Evolutionary conservation across 164 flowering plant genomes (phyloP).

Genomic region (Sedum album): DNA sequence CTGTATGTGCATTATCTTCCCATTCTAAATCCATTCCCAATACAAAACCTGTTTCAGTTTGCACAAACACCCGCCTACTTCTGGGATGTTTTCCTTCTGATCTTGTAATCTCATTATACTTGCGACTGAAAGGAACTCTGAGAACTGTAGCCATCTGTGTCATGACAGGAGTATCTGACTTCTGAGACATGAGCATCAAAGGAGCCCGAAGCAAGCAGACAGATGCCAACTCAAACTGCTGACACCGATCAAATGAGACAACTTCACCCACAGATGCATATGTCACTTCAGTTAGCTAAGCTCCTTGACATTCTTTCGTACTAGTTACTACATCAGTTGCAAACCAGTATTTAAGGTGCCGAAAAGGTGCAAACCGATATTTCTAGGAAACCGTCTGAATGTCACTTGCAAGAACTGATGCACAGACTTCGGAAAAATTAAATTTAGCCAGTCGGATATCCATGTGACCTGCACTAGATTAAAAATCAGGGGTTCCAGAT

Average conservation of each 20-base stretch:
- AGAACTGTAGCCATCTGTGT: constrained; percentile 61
- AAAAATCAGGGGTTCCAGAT: not conserved
- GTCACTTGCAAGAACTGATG: not conserved
- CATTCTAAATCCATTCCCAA: constrained; percentile 69
- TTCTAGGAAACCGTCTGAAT: not conserved
- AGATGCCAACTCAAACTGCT: constrained; percentile 12
- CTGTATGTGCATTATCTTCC: constrained; percentile 60
- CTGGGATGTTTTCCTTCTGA: constrained; percentile 40
- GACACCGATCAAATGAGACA: constrained; percentile 12
- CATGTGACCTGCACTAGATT: not conserved
- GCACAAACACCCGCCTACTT: constrained; percentile 65
- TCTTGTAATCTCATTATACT: constrained; percentile 34
- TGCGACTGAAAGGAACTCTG: constrained; percentile 41
- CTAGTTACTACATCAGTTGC: not conserved
- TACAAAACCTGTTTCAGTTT: constrained; percentile 65
- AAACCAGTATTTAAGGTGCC: not conserved
- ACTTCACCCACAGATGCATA: not conserved
- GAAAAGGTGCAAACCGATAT: not conserved
- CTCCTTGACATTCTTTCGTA: constrained; percentile 2
- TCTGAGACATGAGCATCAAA: constrained; percentile 47
- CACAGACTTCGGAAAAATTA: not conserved
- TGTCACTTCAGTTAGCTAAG: not conserved
- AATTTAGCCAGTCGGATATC: not conserved
- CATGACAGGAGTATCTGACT: constrained; percentile 59
- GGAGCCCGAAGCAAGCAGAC: constrained; percentile 12